phyloP scores from a whole-genome alignment of 768 basidiomycete genomes.

The Erythrobasidium yunnanense region DNA sequence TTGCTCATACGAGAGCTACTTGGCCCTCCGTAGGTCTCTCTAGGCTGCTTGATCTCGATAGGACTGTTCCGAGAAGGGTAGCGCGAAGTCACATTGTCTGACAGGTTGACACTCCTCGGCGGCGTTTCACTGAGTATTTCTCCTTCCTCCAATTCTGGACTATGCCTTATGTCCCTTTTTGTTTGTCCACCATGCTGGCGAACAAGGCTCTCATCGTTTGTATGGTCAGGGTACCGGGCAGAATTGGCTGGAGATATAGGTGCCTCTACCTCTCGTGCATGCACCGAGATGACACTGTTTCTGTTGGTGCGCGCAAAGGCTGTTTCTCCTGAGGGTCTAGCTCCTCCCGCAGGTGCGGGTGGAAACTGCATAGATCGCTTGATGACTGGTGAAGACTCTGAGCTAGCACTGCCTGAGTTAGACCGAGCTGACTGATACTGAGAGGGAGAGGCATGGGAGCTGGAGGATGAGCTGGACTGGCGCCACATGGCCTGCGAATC shows the following conservation, averaged over 20 bases:
- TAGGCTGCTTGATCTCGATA: not conserved
- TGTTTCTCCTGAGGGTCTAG: not conserved
- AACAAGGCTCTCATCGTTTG: not conserved
- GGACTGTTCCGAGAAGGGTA: not conserved
- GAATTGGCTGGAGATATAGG: not conserved
- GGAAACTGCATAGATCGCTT: not conserved
- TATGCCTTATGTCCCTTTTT: not conserved
- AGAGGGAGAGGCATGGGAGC: not conserved
- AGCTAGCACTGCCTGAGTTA: too few species aligned
- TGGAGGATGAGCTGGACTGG: not conserved
- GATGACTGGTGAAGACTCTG: too few species aligned
- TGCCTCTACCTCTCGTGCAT: not conserved
- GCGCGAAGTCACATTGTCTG: too few species aligned
- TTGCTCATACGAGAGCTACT: not conserved
- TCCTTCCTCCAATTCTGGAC: slow-evolving; percentile 16
- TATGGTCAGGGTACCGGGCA: not conserved
- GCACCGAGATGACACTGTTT: slow-evolving; percentile 13
- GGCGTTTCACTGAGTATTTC: slow-evolving; percentile 4
- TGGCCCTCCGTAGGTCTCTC: not conserved
- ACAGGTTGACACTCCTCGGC: not conserved
- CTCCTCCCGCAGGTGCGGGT: not conserved
- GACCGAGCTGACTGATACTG: not conserved
- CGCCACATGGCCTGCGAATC: not conserved
- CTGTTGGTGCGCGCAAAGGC: slow-evolving; percentile 14
- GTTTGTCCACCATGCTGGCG: not conserved